Evolutionary conservation across 1,284 basidiomycete genomes (phyloP).

Genomic region (Ganoderma meredithae): DNA sequence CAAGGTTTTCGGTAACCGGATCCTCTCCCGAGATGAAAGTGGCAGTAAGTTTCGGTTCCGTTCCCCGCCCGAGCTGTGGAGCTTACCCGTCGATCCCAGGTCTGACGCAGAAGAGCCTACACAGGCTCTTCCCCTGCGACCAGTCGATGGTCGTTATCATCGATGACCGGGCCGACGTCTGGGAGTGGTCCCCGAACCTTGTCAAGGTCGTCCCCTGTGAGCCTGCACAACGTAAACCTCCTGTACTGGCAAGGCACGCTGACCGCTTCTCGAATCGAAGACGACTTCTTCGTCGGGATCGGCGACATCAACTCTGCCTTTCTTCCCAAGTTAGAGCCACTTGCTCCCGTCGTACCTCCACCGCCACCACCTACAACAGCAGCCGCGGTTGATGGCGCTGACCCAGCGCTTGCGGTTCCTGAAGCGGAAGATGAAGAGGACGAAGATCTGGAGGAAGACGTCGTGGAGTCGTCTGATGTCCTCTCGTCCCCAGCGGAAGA

Average conservation of each 20-base stretch:
- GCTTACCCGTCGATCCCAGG: constrained; percentile 48
- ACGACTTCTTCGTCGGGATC: constrained; percentile 98
- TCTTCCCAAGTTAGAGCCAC: constrained; percentile 76
- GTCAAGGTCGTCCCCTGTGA: constrained; percentile 96
- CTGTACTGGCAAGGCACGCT: constrained; percentile 12
- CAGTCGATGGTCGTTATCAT: constrained; percentile 99
- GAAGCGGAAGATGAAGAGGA: constrained; percentile 21
- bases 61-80: not conserved
- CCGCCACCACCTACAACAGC: constrained; percentile 35
- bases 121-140: constrained; percentile 93
- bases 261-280: constrained; percentile 48
- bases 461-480: constrained; percentile 19
- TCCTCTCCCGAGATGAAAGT: constrained; percentile 94
- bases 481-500: constrained; percentile 45
- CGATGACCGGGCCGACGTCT: constrained; percentile 97
- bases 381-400: constrained; percentile 12
- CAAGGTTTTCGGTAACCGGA: constrained; percentile 85
- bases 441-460: constrained; percentile 21
- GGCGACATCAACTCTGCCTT: constrained; percentile 98
- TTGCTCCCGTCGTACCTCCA: constrained; percentile 47
- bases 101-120: constrained; percentile 90
- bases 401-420: constrained; percentile 9
- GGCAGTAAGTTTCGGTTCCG: constrained; percentile 71
- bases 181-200: constrained; percentile 95
- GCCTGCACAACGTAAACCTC: constrained; percentile 41